These are phyloP conservation scores for Kwoniella sp. DNA, from an alignment of 768 basidiomycete species.

Conservation along the genomic window DNA sequence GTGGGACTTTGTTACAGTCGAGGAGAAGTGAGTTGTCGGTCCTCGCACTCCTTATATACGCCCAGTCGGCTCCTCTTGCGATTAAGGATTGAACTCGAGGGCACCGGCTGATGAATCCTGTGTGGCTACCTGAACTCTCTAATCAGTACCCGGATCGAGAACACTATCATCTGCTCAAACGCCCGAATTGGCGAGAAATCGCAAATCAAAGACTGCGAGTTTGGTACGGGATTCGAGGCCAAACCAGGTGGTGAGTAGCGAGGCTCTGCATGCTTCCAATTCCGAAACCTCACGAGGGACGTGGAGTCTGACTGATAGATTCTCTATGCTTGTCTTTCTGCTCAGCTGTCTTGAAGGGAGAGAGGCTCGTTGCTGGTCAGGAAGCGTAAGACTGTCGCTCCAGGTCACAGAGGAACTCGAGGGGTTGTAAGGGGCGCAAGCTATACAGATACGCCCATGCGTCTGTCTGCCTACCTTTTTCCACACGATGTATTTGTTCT, in stretches of 20 bases:
- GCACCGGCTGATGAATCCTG: constrained; percentile 7
- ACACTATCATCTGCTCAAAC: constrained; percentile 55
- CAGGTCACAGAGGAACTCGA: no score
- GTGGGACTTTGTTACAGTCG: constrained; percentile 84
- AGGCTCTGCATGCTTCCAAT: neutral
- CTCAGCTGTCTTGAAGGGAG: constrained; percentile 43
- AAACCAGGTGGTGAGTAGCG: constrained; percentile 46
- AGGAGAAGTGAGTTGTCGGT: constrained; percentile 69
- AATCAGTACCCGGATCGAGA: constrained; percentile 54
- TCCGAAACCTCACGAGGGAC: neutral
- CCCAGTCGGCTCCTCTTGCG: neutral
- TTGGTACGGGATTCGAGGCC: constrained; percentile 55
- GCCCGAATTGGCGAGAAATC: constrained; percentile 54
- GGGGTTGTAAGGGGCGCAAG: no score
- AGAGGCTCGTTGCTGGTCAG: constrained; percentile 46
- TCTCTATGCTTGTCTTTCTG: neutral
- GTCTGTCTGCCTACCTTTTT: no score
- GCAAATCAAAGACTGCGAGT: constrained; percentile 56
- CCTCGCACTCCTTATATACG: neutral
- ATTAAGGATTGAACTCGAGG: neutral
- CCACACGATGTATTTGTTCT: no score
- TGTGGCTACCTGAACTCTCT: neutral
- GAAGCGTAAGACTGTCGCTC: constrained; percentile 10
- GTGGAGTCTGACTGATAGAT: neutral
- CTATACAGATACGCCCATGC: no score